These are phyloP conservation scores for Penicillium sp. DNA, from an alignment of 2,329 filamentous ascomycete genomes.

Conservation along the genomic window DNA sequence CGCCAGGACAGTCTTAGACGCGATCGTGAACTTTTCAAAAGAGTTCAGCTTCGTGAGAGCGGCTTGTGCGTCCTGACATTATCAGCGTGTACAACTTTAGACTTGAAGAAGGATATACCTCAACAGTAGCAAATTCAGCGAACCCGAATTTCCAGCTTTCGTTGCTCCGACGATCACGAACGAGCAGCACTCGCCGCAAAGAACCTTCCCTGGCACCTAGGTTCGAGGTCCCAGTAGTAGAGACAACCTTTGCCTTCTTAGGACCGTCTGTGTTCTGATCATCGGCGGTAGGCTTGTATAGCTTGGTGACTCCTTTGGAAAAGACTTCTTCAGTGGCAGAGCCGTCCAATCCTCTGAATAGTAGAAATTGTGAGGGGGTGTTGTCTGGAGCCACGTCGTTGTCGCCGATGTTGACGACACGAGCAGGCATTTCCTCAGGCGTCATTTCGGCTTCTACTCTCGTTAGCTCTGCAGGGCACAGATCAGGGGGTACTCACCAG, in stretches of 20 bases:
- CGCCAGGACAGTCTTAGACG: constrained; percentile 65
- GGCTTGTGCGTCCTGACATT: constrained; percentile 60
- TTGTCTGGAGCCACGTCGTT: constrained; percentile 53
- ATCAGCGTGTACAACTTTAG: constrained; percentile 8
- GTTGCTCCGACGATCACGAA: constrained; percentile 66
- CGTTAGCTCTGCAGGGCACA: constrained; percentile 11
- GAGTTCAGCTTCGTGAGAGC: constrained; percentile 69
- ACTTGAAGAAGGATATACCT: constrained; percentile 34
- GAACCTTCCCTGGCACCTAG: constrained; percentile 69
- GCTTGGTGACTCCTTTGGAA: constrained; percentile 67
- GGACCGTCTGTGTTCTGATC: constrained; percentile 24
- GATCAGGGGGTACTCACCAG: constrained; percentile 40
- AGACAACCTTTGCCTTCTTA: constrained; percentile 49
- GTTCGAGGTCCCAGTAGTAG: constrained; percentile 56
- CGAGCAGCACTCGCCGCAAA: constrained; percentile 71
- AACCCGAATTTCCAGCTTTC: constrained; percentile 80
- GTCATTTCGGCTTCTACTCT: constrained; percentile 26
- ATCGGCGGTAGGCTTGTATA: constrained; percentile 57
- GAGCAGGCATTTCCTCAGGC: constrained; percentile 37
- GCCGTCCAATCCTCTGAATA: constrained; percentile 67
- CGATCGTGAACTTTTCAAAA: constrained; percentile 72
- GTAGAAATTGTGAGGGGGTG: constrained; percentile 69
- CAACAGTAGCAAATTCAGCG: constrained; percentile 72
- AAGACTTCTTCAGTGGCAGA: constrained; percentile 70
- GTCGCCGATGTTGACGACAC: constrained; percentile 50